Conservation (phyloP, 106 monocot species). For the Ottelia alismoides region DNA sequence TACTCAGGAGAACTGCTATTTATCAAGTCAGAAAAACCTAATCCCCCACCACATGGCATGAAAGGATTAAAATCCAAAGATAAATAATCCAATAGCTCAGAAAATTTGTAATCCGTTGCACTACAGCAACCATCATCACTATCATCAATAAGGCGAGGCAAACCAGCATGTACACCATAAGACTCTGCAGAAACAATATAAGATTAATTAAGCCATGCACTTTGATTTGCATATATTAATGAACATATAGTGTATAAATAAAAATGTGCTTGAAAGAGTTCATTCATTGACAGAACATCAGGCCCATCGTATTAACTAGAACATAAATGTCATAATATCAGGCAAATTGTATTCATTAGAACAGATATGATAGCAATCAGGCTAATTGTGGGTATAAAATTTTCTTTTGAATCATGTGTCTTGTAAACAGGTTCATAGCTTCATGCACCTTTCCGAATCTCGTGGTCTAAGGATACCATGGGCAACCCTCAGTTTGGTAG, state of each 20-base stretch:
- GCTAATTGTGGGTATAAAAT: no score
- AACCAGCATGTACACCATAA: slow-evolving; percentile 20
- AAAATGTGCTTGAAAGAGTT: not conserved
- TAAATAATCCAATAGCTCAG: slow-evolving; percentile 30
- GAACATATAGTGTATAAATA: not conserved
- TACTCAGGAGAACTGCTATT: slow-evolving; percentile 14
- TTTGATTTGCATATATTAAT: not conserved
- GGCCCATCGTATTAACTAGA: no score
- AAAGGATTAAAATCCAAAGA: slow-evolving; percentile 24
- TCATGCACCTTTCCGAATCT: no score
- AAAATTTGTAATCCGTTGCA: slow-evolving; percentile 26
- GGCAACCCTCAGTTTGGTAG: no score
- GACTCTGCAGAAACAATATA: not conserved
- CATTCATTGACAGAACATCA: not conserved
- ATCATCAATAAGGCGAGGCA: slow-evolving; percentile 40
- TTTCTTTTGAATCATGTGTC: no score
- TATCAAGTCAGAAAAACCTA: slow-evolving; percentile 31
- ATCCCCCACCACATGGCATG: slow-evolving; percentile 29
- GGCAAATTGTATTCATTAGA: no score
- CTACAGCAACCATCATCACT: slow-evolving; percentile 36
- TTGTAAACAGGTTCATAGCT: no score
- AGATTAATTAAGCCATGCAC: not conserved
- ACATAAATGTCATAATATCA: no score
- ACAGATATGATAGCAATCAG: no score
- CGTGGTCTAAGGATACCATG: no score